phyloP scores from a whole-genome alignment of 2,329 filamentous ascomycete species.

The Beauveria medogensis region DNA sequence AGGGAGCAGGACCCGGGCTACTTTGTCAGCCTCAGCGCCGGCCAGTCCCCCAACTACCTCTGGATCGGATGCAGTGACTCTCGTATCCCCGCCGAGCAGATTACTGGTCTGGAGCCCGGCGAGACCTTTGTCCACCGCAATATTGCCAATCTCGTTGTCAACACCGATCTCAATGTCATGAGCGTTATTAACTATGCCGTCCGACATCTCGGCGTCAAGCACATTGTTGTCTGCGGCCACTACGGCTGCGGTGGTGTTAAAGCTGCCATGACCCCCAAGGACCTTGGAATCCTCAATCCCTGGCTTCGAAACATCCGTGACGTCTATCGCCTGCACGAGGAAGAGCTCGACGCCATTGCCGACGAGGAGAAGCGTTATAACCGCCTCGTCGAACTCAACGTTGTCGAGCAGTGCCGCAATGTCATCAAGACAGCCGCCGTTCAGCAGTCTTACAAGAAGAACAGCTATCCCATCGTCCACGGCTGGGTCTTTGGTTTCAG shows the following conservation, averaged over 20 bases:
- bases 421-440: conserved; percentile 74
- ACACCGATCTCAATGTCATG: conserved; percentile 71
- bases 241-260: conserved; percentile 72
- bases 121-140: conserved; percentile 94
- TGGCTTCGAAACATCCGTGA: conserved; percentile 70
- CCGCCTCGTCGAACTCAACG: conserved; percentile 76
- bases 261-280: conserved; percentile 63
- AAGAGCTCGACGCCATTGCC: conserved; percentile 56
- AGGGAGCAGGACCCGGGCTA: conserved; percentile 51
- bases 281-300: conserved; percentile 63
- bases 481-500: conserved; percentile 66
- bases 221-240: conserved; percentile 73
- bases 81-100: conserved; percentile 82
- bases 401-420: conserved; percentile 67
- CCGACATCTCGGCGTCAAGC: conserved; percentile 69
- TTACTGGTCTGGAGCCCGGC: conserved; percentile 75
- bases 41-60: conserved; percentile 63
- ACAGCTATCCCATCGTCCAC: conserved; percentile 61
- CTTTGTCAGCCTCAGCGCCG: conserved; percentile 55
- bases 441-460: conserved; percentile 59
- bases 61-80: conserved; percentile 93
- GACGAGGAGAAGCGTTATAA: conserved; percentile 54
- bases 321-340: conserved; percentile 63
- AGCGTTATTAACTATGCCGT: conserved; percentile 85
- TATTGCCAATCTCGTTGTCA: conserved; percentile 80